Evolutionary conservation across 2,329 filamentous ascomycete species (phyloP), one percentile per base, ranked within the genome.

Genomic region (Allantophomopsis lycopodina): DNA sequence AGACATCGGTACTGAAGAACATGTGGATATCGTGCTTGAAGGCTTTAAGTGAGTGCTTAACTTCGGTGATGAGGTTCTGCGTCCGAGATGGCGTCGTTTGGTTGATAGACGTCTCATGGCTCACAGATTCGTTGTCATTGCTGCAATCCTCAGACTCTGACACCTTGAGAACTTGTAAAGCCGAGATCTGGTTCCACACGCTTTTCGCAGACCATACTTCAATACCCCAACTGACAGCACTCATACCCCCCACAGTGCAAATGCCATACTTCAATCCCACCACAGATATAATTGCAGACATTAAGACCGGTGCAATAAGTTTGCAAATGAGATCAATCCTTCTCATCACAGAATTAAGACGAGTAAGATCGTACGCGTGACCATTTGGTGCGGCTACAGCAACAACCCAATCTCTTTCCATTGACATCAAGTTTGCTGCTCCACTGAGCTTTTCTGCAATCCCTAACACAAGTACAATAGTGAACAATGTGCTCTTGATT

Each of bases 311-410:
- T 0, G 66, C 65, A 21, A 70, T 42, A 12, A 75, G 62, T 49
- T 75, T 76, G 58, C 71, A 75, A 34, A 66, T 59, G 3, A 76
- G 59, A 45, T 76, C 71, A 43, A 76, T 74, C 7, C 69, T 60
- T 40, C 71, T 59, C 69, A 75, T 74, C 8, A 61, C 60, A 1
- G 70, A 62, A 48, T 74, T 74, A 3, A 73, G 44, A 41, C 51
- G 55, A 1, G 61, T 63, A 21, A 64, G 50, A 37, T 63, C 58
- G 40, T 63, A 62, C 5, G 50, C 42, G 12, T 48, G 41, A 0
- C 55, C 55, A 34, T 48, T 42, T 1, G 55, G 51, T 23, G 55
- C 50, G 8, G 58, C 56, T n/a, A 58, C 57, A 13, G 55, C 50
- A 21, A 58, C 50, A 11, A 65, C 56, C 62, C 64, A 68, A 46